Evolutionary conservation across 192 early-diverging fungal genomes (phyloP).

Genomic region (Coemansia brasiliensis): DNA sequence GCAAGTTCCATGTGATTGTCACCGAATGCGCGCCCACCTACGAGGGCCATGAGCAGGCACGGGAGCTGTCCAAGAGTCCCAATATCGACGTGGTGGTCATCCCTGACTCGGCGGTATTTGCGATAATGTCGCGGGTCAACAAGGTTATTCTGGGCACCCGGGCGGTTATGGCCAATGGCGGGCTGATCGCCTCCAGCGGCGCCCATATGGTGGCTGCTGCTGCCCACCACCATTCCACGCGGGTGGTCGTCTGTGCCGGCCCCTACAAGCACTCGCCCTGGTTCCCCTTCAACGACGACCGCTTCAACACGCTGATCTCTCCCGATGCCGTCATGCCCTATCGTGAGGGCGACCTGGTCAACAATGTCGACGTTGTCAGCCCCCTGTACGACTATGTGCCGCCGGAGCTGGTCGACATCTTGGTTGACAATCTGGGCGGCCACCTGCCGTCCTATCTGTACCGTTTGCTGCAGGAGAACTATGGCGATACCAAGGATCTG

Average conservation of each 20-base stretch:
- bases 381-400: slow-evolving; percentile 91
- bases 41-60: slow-evolving; percentile 84
- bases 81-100: slow-evolving; percentile 93
- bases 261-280: slow-evolving; percentile 85
- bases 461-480: slow-evolving; percentile 69
- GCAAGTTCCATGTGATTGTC: slow-evolving; percentile 94
- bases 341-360: slow-evolving; percentile 76
- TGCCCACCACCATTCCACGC: slow-evolving; percentile 89
- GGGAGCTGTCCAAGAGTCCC: slow-evolving; percentile 60
- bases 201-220: slow-evolving; percentile 82
- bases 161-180: slow-evolving; percentile 93
- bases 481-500: slow-evolving; percentile 48
- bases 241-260: slow-evolving; percentile 89
- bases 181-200: slow-evolving; percentile 79
- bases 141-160: slow-evolving; percentile 93
- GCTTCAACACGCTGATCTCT: slow-evolving; percentile 72
- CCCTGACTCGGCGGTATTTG: slow-evolving; percentile 90
- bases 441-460: slow-evolving; percentile 80
- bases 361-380: slow-evolving; percentile 78
- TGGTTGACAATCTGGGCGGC: slow-evolving; percentile 84
- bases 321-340: slow-evolving; percentile 83
- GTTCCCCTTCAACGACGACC: slow-evolving; percentile 87
- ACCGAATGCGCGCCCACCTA: slow-evolving; percentile 90
- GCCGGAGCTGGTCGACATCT: slow-evolving; percentile 86
- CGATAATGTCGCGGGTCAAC: slow-evolving; percentile 96